phyloP scores from a whole-genome alignment of 2,329 filamentous ascomycete species.

The Aspergillus alliaceus region DNA sequence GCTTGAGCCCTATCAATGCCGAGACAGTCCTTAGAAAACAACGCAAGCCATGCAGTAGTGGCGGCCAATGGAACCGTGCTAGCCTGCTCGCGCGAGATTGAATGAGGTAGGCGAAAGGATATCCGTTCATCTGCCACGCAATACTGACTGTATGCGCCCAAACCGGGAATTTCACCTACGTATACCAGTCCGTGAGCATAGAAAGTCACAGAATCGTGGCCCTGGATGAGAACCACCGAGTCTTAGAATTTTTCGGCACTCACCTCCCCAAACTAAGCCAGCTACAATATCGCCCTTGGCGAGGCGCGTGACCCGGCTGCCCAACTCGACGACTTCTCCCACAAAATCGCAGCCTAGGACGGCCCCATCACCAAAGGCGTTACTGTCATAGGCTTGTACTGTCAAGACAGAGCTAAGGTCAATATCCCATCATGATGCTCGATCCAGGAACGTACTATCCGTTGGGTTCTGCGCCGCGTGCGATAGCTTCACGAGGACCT shows the following conservation, averaged over 20 bases:
- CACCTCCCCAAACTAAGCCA: conserved; percentile 33
- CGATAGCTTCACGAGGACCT: conserved; percentile 26
- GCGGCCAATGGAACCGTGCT: conserved; percentile 43
- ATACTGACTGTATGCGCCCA: conserved; percentile 44
- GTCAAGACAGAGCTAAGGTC: not conserved
- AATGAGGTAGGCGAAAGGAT: conserved; percentile 39
- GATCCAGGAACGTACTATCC: conserved; percentile 18
- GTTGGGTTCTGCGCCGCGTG: conserved; percentile 26
- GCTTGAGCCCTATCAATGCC: conserved; percentile 26
- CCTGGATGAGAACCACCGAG: no score
- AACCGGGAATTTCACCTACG: conserved; percentile 21
- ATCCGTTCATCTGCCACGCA: conserved; percentile 42
- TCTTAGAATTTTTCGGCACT: no score
- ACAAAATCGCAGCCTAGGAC: conserved; percentile 35
- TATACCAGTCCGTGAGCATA: no score
- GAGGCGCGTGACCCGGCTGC: conserved; percentile 27
- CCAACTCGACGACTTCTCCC: conserved; percentile 33
- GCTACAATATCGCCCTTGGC: conserved; percentile 35
- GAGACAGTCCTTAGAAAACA: conserved; percentile 42
- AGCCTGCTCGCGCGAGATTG: conserved; percentile 31
- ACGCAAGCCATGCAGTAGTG: conserved; percentile 40
- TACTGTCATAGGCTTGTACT: conserved; percentile 36
- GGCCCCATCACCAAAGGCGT: conserved; percentile 37
- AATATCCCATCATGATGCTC: no score
- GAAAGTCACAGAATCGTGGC: no score